Evolutionary conservation across 768 basidiomycete species (phyloP).

Genomic region (Suillus lakei): DNA sequence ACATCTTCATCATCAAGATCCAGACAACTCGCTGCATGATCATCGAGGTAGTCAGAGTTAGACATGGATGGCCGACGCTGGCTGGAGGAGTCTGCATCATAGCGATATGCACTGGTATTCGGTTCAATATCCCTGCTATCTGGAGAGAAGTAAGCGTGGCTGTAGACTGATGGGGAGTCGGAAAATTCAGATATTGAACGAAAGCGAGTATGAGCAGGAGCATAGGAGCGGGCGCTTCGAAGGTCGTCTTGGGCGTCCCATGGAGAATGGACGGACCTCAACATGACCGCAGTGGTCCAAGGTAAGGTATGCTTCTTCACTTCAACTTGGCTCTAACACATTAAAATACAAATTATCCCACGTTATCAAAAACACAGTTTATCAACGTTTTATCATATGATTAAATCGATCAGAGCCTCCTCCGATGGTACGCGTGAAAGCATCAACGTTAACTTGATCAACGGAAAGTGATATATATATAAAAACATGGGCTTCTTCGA

Average conservation of each 20-base stretch:
- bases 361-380: background rate
- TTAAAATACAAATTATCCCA: conserved; percentile 2
- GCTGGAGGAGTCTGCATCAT: conserved; percentile 31
- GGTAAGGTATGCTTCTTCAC: conserved; percentile 1
- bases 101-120: conserved; percentile 36
- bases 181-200: conserved; percentile 61
- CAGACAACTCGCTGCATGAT: conserved; percentile 54
- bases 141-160: conserved; percentile 62
- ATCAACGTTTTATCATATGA: background rate
- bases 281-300: conserved; percentile 38
- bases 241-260: conserved; percentile 50
- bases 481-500: background rate
- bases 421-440: no score
- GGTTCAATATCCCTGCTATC: conserved; percentile 27
- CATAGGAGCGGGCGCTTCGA: conserved; percentile 53
- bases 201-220: conserved; percentile 45
- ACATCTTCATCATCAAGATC: conserved; percentile 55
- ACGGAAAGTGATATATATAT: background rate
- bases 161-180: conserved; percentile 76
- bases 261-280: conserved; percentile 43
- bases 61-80: conserved; percentile 30
- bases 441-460: no score
- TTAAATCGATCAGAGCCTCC: background rate
- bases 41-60: conserved; percentile 47
- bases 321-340: background rate